Evolutionary conservation across 2,329 filamentous ascomycete genomes (phyloP), one percentile per base, ranked within the genome.

Genomic region (Colletotrichum tofieldiae): DNA sequence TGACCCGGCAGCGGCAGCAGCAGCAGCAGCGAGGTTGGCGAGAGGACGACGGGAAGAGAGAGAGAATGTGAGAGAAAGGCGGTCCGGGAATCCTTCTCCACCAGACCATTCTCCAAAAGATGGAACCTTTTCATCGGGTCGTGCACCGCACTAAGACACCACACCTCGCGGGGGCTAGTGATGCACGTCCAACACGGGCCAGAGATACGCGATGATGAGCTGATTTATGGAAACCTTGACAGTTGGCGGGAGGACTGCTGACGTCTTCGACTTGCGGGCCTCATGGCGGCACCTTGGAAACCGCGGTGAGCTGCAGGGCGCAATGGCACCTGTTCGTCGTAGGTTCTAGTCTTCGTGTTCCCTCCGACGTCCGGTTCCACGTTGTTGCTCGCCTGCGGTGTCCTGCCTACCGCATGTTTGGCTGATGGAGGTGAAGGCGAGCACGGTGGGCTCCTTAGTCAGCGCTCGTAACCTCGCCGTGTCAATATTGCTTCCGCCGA

Each of bases 221-320:
- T 67, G 56, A 32, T 61, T 60, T 20, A n/a, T 39, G 14, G 45
- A 41, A n/a, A 35, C 29, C 49, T 64, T 56, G 32, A 32, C 8
- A 16, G 41, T 45, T 43, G 66, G 37, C 26, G 18, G 5, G 43
- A 32, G 41, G 62, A 39, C 41, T 59, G 51, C 35, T 62, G 68
- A 71, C 68, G 68, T 67, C 39, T 51, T 62, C 51, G 68, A 71
- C 56, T 52, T 60, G 45, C 20, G 45, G 45, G 37, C 35, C 26
- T 55, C 7, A 26, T 20, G 37, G 39, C 51, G 60, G 60, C 66
- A 65, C 52, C 18, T 35, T 26, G 43, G 35, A 29, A 29, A 51
- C 47, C 12, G 39, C 47, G 47, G 65, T 37, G 35, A 5, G 35
- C 8, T 37, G 35, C 35, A 37, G 35, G 8, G 35, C 8, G 35